Base-by-base conservation (phyloP, 2,329 filamentous ascomycete genomes). In the Juglanconis sp. region DNA sequence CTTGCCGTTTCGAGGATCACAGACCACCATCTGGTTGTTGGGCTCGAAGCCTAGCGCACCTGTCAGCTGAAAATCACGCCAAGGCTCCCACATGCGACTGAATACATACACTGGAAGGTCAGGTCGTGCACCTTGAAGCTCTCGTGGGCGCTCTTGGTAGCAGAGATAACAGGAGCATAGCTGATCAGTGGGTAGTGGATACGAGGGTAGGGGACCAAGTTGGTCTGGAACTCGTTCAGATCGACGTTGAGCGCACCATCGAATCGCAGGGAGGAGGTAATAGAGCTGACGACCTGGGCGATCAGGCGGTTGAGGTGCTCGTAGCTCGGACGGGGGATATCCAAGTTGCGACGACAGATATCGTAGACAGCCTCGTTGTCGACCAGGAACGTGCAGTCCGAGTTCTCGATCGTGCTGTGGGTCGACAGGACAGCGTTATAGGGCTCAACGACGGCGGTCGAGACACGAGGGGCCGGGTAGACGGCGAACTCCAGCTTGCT, bases 61-160 rank as follows among this genome's bases (percentile, higher is more conserved):
- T 63, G 77, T 74, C 52, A 59, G 50, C 42, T 31, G 56, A 11
- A 2, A 44, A 32, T 6, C 35, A 40, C 36, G 34, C 53, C 31
- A 31, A 7, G n/a, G 5, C 48, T 8, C 9, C 34, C 44, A 6
- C 48, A 3, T 44, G n/a, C 11, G 6, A 24, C 31, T 1, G 4
- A 15, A 5, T 4, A 78, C 83, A 71, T 80, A 89, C 87, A 89
- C 74, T 89, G 87, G 78, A 89, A 86, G 71, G 87, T 90, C 65
- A 90, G 77, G 66, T 95, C 91, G 64, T 86, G 83, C 58, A 92
- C 88, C 81, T 91, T 92, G 86, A 93, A 93, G 80, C 89, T 91
- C 81, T 95, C 91, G 72, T 95, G 91, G 52, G 87, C 85, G 75
- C 89, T 91, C 84, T 90, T 91, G 79, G 84, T 81, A 61, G 86